Base-by-base conservation (phyloP, 2,329 filamentous ascomycete genomes). In the Byssoonygena ceratinophila region DNA sequence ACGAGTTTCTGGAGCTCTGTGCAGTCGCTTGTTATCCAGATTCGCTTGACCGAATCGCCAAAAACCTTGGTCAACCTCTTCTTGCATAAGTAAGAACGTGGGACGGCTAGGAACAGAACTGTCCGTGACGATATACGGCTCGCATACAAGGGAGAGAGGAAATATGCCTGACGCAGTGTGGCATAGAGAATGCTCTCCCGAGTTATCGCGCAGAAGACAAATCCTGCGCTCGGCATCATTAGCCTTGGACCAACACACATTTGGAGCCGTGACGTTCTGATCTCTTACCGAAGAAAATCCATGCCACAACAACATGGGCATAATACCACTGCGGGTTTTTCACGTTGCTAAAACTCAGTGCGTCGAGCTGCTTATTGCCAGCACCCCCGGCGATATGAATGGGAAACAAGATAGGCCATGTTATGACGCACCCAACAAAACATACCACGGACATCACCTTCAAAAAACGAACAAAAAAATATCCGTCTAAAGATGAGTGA, bases 181-280 rank as follows among this genome's bases (percentile, higher is more conserved):
- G 94, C 83, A 68, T 88, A 94, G 75, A 84, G 94, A 60, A 97
- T 84, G 63, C 83, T 84, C 68, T 97, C 91, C 47, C 91, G 81
- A 44, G 87, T 83, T 54, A 97, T 80, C 59, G 87, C 83, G 66
- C 88, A 91, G 63, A 96, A 82, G 53, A 97, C 77, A 64, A 95
- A 95, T 36, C 32, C 50, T 52, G 23, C 7, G 7, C 23, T n/a
- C 18, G 1, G 16, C 27, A 32, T 46, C n/a, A 39, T 43, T 16
- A 20, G 11, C 16, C 12, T n/a, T n/a, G 9, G 23, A 14, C 3
- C 5, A 34, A 34, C 29, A 11, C 8, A 32, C n/a, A 16, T 44
- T 25, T 47, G n/a, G 7, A 11, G 16, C 11, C n/a, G n/a, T 9
- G 20, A 8, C 22, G n/a, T 5, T 40, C 11, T 4, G 14, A 25